Evolutionary conservation across 371 early-diverging fungal genomes (phyloP), one percentile per base, ranked within the genome.

Genomic region (Amoeboaphelidium occidentale): DNA sequence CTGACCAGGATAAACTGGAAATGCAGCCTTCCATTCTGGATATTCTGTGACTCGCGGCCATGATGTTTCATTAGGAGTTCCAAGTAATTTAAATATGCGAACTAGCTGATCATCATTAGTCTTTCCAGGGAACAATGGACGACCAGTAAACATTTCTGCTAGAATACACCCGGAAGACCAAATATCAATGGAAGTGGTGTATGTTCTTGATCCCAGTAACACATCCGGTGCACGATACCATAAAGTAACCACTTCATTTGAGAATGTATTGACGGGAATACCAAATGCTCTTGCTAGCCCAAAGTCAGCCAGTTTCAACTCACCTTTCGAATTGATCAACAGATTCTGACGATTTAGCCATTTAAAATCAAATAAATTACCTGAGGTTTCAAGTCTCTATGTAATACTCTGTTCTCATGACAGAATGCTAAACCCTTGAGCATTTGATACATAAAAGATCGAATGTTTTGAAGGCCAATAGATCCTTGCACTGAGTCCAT

Each of bases 111-210:
- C 92, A 50, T 78, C 73, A 53, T 81, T 86, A 55, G 78, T 82
- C 39, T 79, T 80, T 42, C 98, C 98, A 14, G 96, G 86, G 60
- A 96, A 98, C 28, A 98, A 64, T 1, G 98, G 96, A 42, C 81
- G 61, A 3, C 2, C 2, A 23, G 25, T 63, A 58, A 69, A 81
- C 81, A 87, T 90, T 58, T 93, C 97, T 42, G 87, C 88, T 74
- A 93, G 77, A 59, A 96, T 97, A 65, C 97, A 98, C 2, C 99
- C 99, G 2, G 86, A 80, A 14, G 89, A 88, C 99, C 99, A 99
- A 47, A 99, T 88, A 63, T 99, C 99, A 52, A 99, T 89, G 4
- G 88, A 82, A 20, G 84, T 94, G 6, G 83, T 73, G 63, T 99
- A 99, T 57, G 81, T 81, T 50, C 87, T 75, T 24, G 82, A 81